Evolutionary conservation across 202 grass and related monocot genomes (phyloP), one percentile per base, ranked within the genome.

Genomic region (Panicum virgatum): DNA sequence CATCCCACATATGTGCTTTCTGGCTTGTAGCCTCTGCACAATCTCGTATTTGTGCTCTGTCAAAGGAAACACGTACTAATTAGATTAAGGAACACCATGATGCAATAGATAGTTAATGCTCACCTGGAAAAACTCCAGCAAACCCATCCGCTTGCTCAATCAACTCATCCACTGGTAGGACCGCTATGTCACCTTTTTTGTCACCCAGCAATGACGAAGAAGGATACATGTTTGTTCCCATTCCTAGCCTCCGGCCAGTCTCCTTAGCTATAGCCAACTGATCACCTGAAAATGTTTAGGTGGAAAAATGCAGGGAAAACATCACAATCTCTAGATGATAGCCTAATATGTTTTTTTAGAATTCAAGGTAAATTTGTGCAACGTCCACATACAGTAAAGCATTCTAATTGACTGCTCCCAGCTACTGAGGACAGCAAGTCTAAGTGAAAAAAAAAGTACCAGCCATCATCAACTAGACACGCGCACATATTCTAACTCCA

Each of bases 171-270:
- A 93, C 77, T 43, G 78, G 84, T 51, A 93, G 78, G 23, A 81
- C 82, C 60, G 82, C 78, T 3, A 93, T 84, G 48, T 91, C 85
- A 57, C 85, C 85, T 82, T 85, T 80, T 69, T 82, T 93, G 23
- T 68, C 82, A 65, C 87, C 87, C 37, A 93, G 50, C 47, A 93
- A 89, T 69, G 91, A 85, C 22, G 91, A 93, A 27, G 91, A 93
- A 7, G 91, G 91, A 62, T 93, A 93, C 91, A 93, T 93, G 91
- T 92, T 92, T 46, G 84, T 89, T 40, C 90, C 90, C 90, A 92
- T 92, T 66, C 87, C 90, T 45, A 93, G 69, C 63, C 91, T 93
- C 77, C 91, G 85, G 13, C 87, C 91, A 60, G 87, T 93, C 69
- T 93, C 91, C 78, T 93, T 93, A 75, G 77, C 91, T 47, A 93